phyloP scores from a whole-genome alignment of 169 alveolate species.

The Cytauxzoon felis region DNA sequence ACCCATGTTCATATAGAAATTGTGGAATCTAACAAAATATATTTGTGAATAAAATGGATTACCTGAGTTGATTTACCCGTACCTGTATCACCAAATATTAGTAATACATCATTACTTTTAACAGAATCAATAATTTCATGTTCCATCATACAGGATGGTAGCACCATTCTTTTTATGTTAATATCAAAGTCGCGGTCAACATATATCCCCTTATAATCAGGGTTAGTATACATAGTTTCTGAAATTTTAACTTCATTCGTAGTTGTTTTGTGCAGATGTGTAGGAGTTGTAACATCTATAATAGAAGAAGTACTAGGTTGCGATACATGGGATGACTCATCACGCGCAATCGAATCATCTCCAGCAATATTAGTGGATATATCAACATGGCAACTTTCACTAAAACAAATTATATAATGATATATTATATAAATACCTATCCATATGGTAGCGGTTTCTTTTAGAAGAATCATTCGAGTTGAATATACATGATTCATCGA shows the following conservation, averaged over 20 bases:
- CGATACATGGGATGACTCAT: no score
- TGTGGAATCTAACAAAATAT: slow-evolving; percentile 81
- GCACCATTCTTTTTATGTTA: slow-evolving; percentile 69
- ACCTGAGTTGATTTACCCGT: slow-evolving; percentile 96
- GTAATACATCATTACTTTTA: slow-evolving; percentile 84
- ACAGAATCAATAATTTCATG: slow-evolving; percentile 89
- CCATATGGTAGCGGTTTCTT: no score
- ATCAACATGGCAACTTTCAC: no score
- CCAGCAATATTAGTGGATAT: no score
- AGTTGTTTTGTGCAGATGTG: no score
- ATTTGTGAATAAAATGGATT: neutral
- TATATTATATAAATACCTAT: no score
- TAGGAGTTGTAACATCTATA: no score
- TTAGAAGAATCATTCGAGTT: no score
- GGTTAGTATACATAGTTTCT: slow-evolving; percentile 2
- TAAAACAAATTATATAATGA: no score
- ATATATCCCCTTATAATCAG: slow-evolving; percentile 33
- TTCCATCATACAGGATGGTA: slow-evolving; percentile 86
- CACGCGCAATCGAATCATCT: no score
- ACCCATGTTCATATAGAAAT: slow-evolving; percentile 91
- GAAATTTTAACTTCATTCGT: neutral
- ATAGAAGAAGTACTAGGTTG: no score
- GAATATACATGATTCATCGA: no score
- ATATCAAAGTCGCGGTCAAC: slow-evolving; percentile 67
- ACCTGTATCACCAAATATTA: slow-evolving; percentile 97